Base-by-base conservation (phyloP, 2,329 filamentous ascomycete genomes). In the Diaporthe sp. region DNA sequence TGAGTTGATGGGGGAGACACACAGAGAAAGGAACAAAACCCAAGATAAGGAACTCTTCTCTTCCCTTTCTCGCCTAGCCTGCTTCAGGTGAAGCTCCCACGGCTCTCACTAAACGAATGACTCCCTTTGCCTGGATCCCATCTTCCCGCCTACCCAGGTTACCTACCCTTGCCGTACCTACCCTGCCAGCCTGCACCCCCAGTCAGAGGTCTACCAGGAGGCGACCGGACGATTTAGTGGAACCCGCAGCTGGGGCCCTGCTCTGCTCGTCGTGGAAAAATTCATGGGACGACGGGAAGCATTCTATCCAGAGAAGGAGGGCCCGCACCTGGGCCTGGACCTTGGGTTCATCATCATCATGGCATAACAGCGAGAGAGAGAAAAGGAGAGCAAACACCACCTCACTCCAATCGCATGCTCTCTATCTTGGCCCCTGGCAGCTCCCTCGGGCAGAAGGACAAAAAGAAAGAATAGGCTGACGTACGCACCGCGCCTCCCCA, bases 161-260 rank as follows among this genome's bases (percentile, higher is more conserved):
- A 28, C 12, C 22, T 28, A 54, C 5, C 50, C 50, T 54, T 54
- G 50, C 50, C 30, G 5, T 9, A 13, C 58, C n/a, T 17, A 9
- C 57, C 30, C 30, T 33, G 22, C 33, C 15, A 57, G 54, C 30
- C 54, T 19, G 30, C 30, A 19, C 17, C 30, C n/a, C n/a, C 38
- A 45, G 60, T 33, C 60, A 47, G 60, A 42, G 55, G 38, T 60
- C 50, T 57, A n/a, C 60, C 25, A 47, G 60, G 40, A 47, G 40
- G 17, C 22, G 64, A 68, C 64, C 71, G 74, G 74, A 57, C 52
- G 66, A 73, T 66, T 75, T 75, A 55, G n/a, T 35, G 52, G 55
- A 8, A 64, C 47, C 17, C 30, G 33, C 55, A 40, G 33, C 54
- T 57, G 13, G 47, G 28, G 30, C 3, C 30, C 40, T 61, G 30